Evolutionary conservation across 164 flowering plant species (phyloP), one percentile per base, ranked within the genome.

Genomic region (Taxillus chinensis): DNA sequence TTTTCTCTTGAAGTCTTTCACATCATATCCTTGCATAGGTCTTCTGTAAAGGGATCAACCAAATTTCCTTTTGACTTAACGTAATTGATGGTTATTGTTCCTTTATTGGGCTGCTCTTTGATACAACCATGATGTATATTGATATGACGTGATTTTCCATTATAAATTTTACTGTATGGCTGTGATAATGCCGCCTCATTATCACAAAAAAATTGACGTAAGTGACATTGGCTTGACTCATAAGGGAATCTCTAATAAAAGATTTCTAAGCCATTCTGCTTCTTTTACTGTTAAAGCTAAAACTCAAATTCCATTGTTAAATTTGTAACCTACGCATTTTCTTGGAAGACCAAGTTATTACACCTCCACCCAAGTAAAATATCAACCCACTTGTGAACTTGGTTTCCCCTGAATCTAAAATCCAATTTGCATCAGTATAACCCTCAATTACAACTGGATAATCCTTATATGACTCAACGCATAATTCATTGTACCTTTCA

Each of bases 231-330:
- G 66, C 60, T 60, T 54, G 49, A 67, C 60, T 75, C 71, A 74
- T 64, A 67, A 57, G 10, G 16, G 27, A 8, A 74, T 74, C 2
- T 70, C 66, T 0, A 55, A 8, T 45, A 67, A 38, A 41, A 74
- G 39, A 46, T 55, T 57, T 55, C 67, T 64, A 5, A 74, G 17
- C 62, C 76, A 67, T 42, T 68, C 68, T 0, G 54, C 68, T 59
- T 75, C 68, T 48, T 68, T 67, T 2, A 59, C 8, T 11, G 38
- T 13, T 0, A 62, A 1, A 9, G 73, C 73, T 41, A 73, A 54
- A 78, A 73, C 53, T 71, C 63, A 7, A 37, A 61, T 54, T 59
- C 67, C 72, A 74, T 72, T 1, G 66, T 77, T 3, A 72, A 77
- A 52, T 62, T 50, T 5, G 70, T 3, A 2, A 75, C 68, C 8